Evolutionary conservation across 2,329 filamentous ascomycete genomes (phyloP).

Genomic region (Colletotrichum chlorophyti): DNA sequence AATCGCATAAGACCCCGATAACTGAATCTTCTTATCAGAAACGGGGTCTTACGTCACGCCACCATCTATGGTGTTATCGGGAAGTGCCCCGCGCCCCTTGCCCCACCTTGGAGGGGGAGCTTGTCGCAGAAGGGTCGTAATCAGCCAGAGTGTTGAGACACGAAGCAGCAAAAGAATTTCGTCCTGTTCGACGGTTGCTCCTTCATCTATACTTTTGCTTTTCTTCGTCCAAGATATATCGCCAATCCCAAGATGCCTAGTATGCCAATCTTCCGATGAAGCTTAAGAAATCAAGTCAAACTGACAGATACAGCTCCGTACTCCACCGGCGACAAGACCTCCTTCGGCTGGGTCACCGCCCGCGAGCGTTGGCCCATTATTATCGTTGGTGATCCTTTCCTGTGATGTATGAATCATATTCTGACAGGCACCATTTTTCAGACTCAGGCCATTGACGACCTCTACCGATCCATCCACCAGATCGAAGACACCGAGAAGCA

Average conservation of each 20-base stretch:
- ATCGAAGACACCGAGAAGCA: constrained; percentile 68
- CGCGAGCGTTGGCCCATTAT: constrained; percentile 93
- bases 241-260: constrained; percentile 17
- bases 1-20: too few species aligned
- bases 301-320: constrained; percentile 77
- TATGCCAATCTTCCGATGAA: not conserved
- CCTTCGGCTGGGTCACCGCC: constrained; percentile 87
- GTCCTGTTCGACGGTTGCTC: too few species aligned
- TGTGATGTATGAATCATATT: not conserved
- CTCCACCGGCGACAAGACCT: constrained; percentile 80
- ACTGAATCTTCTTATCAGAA: not conserved
- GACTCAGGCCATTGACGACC: constrained; percentile 93
- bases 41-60: constrained; percentile 13
- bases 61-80: constrained; percentile 6
- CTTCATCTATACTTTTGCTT: not conserved
- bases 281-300: constrained; percentile 9
- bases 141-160: too few species aligned
- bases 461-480: constrained; percentile 75
- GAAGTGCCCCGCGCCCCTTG: constrained; percentile 17
- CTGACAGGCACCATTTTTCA: constrained; percentile 47
- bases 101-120: constrained; percentile 18
- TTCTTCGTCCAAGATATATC: not conserved
- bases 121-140: constrained; percentile 22
- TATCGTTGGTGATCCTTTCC: constrained; percentile 62
- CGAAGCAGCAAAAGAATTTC: not conserved